phyloP scores from a whole-genome alignment of 2,329 filamentous ascomycete genomes.

The Coniochaeta sp. region DNA sequence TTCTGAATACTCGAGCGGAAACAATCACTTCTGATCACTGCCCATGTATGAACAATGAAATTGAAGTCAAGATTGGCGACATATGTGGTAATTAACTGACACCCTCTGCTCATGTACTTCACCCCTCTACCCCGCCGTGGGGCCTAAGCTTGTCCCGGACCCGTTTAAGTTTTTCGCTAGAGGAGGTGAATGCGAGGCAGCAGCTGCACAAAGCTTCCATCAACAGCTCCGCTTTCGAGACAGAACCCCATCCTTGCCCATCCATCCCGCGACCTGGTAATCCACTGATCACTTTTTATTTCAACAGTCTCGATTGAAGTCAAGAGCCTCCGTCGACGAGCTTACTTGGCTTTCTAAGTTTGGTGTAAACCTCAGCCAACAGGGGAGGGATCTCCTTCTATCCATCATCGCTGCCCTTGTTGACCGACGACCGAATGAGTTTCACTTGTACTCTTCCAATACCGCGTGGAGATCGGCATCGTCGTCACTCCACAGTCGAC shows the following conservation, averaged over 20 bases:
- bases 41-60: neutral
- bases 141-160: neutral
- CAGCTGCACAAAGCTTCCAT: neutral
- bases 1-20: neutral
- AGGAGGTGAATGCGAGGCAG: neutral
- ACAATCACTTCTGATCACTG: neutral
- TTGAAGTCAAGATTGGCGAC: neutral
- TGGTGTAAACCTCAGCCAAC: neutral
- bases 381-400: neutral
- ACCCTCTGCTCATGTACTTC: neutral
- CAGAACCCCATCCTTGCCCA: neutral
- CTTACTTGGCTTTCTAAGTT: neutral
- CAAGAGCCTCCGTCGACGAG: neutral
- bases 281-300: neutral
- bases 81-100: neutral
- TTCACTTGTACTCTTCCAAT: neutral
- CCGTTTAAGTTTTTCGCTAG: neutral
- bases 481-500: neutral
- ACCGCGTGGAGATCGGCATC: neutral
- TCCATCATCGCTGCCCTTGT: neutral
- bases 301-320: neutral
- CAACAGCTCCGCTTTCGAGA: neutral
- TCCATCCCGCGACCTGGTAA: neutral
- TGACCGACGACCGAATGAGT: neutral
- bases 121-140: neutral